These are phyloP conservation scores for Furcasterigmium furcatum DNA, from an alignment of 2,329 filamentous ascomycete species.

Conservation along the genomic window DNA sequence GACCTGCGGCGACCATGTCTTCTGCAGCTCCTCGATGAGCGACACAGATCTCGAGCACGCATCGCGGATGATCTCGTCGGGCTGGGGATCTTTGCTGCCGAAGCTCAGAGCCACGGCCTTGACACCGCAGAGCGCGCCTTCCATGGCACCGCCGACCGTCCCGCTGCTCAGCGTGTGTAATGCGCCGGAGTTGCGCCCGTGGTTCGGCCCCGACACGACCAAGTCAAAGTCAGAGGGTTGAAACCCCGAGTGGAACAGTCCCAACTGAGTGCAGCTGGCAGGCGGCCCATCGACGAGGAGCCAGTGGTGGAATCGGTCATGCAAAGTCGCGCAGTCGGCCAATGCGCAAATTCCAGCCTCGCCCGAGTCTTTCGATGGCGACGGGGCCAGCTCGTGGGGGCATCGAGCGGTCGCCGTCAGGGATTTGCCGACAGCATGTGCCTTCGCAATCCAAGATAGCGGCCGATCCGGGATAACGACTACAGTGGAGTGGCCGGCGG, in stretches of 20 bases:
- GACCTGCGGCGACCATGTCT: constrained; percentile 54
- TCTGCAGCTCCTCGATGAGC: constrained; percentile 59
- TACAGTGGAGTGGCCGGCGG: constrained; percentile 63
- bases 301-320: constrained; percentile 46
- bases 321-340: constrained; percentile 33
- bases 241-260: constrained; percentile 47
- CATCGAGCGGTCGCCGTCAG: constrained; percentile 31
- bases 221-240: constrained; percentile 41
- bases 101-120: constrained; percentile 65
- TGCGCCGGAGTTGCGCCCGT: constrained; percentile 58
- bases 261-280: constrained; percentile 57
- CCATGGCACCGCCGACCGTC: constrained; percentile 55
- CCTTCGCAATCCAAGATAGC: constrained; percentile 75
- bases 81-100: constrained; percentile 65
- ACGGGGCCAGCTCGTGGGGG: constrained; percentile 1
- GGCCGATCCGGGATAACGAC: constrained; percentile 69
- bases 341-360: constrained; percentile 3
- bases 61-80: constrained; percentile 60
- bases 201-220: constrained; percentile 58
- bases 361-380: background rate
- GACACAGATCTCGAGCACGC: constrained; percentile 56
- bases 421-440: constrained; percentile 66
- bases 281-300: constrained; percentile 57
- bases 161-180: constrained; percentile 56
- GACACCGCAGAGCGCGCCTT: constrained; percentile 52